Evolutionary conservation across 1,139 yeast species (phyloP).

Genomic region (Nakaseomyces bracarensis): DNA sequence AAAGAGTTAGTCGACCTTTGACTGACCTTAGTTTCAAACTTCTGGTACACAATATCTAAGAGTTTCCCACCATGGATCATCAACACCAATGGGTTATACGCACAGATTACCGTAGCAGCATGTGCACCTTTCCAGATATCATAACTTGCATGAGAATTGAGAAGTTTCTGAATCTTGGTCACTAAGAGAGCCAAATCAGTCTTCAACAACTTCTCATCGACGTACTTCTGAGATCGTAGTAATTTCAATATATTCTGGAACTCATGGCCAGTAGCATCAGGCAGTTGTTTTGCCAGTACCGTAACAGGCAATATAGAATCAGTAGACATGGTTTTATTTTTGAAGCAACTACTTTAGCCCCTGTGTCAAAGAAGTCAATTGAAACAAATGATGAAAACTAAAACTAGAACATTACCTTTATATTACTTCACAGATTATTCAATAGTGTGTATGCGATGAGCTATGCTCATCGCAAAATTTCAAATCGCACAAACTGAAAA

Average conservation of each 20-base stretch:
- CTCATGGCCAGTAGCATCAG: constrained; percentile 30
- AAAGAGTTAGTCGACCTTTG: constrained; percentile 28
- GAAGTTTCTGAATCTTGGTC: constrained; percentile 46
- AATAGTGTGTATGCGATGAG: neutral
- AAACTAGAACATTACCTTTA: too few relatives aligned
- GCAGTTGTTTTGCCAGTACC: constrained; percentile 29
- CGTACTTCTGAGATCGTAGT: constrained; percentile 28
- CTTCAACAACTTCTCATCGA: constrained; percentile 39
- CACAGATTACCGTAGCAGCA: constrained; percentile 41
- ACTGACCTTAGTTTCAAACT: constrained; percentile 32
- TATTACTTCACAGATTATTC: too few relatives aligned
- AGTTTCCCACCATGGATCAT: constrained; percentile 49
- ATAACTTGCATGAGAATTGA: constrained; percentile 42
- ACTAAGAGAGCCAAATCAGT: constrained; percentile 50
- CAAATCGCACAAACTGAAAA: neutral
- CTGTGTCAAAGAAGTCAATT: too few relatives aligned
- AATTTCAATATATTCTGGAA: constrained; percentile 31
- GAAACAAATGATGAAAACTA: neutral
- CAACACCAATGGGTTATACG: constrained; percentile 45
- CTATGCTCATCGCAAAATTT: neutral
- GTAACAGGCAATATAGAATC: constrained; percentile 21
- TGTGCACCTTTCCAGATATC: constrained; percentile 60
- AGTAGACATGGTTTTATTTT: neutral
- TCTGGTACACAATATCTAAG: constrained; percentile 49
- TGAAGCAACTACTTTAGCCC: neutral